phyloP scores from a whole-genome alignment of 2,329 filamentous ascomycete genomes.

The Cladosporium sp. region DNA sequence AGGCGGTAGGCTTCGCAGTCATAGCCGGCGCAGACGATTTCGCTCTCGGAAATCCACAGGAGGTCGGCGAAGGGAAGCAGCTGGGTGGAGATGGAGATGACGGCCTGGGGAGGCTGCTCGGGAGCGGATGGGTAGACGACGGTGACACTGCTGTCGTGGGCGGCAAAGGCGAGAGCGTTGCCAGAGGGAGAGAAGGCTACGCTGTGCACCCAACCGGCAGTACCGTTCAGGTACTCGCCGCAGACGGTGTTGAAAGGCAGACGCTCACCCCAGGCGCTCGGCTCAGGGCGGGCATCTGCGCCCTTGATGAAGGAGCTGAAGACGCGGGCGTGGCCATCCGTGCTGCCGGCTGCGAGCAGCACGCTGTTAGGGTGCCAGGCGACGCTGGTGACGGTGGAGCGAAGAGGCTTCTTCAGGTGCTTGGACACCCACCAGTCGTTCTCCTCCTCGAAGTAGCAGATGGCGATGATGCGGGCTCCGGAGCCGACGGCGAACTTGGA shows the following conservation, averaged over 20 bases:
- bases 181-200: constrained; percentile 90
- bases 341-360: constrained; percentile 88
- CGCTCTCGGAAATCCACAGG: constrained; percentile 84
- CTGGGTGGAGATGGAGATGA: constrained; percentile 84
- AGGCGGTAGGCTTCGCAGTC: constrained; percentile 86
- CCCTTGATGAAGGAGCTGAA: constrained; percentile 97
- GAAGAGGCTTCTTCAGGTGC: constrained; percentile 97
- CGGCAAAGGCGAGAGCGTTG: constrained; percentile 86
- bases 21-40: constrained; percentile 94
- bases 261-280: constrained; percentile 88
- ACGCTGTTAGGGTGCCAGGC: constrained; percentile 98
- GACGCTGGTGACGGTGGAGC: constrained; percentile 91
- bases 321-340: constrained; percentile 91
- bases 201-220: constrained; percentile 92
- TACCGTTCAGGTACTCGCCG: constrained; percentile 92
- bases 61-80: constrained; percentile 87
- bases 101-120: constrained; percentile 84
- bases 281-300: constrained; percentile 77
- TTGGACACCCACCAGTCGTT: constrained; percentile 99
- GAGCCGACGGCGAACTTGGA: constrained; percentile 97
- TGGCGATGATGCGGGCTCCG: constrained; percentile 87
- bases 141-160: constrained; percentile 94
- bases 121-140: constrained; percentile 90
- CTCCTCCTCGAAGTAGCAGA: constrained; percentile 98
- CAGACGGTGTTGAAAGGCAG: constrained; percentile 98